phyloP scores from a whole-genome alignment of 2,329 filamentous ascomycete species.

The Zymoseptoria ardabiliae region DNA sequence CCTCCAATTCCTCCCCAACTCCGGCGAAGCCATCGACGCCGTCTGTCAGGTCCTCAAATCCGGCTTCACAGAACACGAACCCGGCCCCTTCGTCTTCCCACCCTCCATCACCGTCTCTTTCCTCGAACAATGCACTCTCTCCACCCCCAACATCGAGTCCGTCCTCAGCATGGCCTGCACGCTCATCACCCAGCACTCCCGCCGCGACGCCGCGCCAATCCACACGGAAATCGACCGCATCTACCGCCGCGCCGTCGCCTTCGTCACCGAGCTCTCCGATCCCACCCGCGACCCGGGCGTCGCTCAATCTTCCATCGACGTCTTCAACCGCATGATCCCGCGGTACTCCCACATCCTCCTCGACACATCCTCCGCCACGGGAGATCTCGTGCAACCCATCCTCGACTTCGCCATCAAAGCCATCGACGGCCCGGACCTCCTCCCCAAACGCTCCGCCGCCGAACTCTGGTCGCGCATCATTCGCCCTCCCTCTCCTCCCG shows the following conservation, averaged over 20 bases:
- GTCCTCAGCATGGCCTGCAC: slow-evolving; percentile 66
- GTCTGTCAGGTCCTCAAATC: slow-evolving; percentile 64
- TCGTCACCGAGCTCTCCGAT: slow-evolving; percentile 56
- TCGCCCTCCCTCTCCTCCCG: slow-evolving; percentile 31
- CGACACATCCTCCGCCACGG: slow-evolving; percentile 53
- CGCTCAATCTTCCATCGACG: slow-evolving; percentile 65
- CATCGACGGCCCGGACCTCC: slow-evolving; percentile 61
- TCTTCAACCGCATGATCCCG: slow-evolving; percentile 57
- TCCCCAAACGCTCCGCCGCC: slow-evolving; percentile 67
- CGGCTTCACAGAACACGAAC: slow-evolving; percentile 66
- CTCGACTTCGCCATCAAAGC: slow-evolving; percentile 66
- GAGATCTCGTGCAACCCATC: slow-evolving; percentile 34
- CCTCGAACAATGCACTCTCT: slow-evolving; percentile 44
- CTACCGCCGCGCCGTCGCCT: slow-evolving; percentile 54
- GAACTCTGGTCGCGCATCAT: slow-evolving; percentile 63
- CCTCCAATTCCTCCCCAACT: slow-evolving; percentile 49
- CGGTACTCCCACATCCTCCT: slow-evolving; percentile 58
- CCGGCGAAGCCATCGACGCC: slow-evolving; percentile 62
- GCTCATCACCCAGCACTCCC: slow-evolving; percentile 47
- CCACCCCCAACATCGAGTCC: slow-evolving; percentile 60
- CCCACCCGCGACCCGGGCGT: slow-evolving; percentile 63
- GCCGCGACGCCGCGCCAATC: slow-evolving; percentile 33
- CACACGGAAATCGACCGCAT: slow-evolving; percentile 46
- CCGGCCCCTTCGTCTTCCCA: slow-evolving; percentile 71
- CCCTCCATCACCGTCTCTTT: slow-evolving; percentile 59